These are phyloP conservation scores for Allium sativum DNA, from an alignment of 106 monocot species.

Conservation along the genomic window DNA sequence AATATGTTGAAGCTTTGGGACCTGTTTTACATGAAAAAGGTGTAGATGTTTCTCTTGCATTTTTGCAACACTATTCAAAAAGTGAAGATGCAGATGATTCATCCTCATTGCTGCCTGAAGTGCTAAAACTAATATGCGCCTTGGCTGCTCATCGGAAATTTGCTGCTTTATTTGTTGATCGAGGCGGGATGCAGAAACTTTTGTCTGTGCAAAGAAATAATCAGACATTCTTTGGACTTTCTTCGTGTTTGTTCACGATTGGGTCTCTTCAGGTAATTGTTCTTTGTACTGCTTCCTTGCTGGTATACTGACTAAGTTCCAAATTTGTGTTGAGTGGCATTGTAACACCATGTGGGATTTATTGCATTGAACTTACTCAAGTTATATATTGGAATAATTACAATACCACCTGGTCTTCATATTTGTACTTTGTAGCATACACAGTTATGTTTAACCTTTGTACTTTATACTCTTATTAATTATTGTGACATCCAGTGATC, in stretches of 20 bases:
- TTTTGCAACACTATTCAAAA: slow-evolving; percentile 55
- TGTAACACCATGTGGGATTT: too few relatives aligned
- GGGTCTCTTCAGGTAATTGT: slow-evolving; percentile 84
- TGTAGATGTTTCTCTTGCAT: slow-evolving; percentile 81
- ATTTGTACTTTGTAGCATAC: too few relatives aligned
- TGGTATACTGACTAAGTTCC: too few relatives aligned
- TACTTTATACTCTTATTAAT: too few relatives aligned
- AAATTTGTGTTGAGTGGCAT: too few relatives aligned
- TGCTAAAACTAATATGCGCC: slow-evolving; percentile 74
- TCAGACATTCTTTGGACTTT: slow-evolving; percentile 72
- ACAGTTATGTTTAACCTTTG: too few relatives aligned
- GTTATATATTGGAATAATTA: too few relatives aligned
- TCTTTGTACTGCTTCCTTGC: too few relatives aligned
- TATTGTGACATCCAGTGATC: too few relatives aligned
- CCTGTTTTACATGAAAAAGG: slow-evolving; percentile 94
- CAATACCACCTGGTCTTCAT: too few relatives aligned
- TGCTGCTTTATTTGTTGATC: slow-evolving; percentile 86
- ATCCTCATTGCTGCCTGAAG: slow-evolving; percentile 57
- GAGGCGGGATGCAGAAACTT: slow-evolving; percentile 85
- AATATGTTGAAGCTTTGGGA: slow-evolving; percentile 94
- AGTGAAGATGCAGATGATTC: slow-evolving; percentile 28
- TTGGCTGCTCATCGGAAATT: slow-evolving; percentile 91
- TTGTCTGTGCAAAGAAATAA: slow-evolving; percentile 50
- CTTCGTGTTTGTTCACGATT: slow-evolving; percentile 91
- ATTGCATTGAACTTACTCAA: too few relatives aligned